Base-by-base conservation (phyloP, 176 grass and related monocot genomes). In the Oryza coarctata region DNA sequence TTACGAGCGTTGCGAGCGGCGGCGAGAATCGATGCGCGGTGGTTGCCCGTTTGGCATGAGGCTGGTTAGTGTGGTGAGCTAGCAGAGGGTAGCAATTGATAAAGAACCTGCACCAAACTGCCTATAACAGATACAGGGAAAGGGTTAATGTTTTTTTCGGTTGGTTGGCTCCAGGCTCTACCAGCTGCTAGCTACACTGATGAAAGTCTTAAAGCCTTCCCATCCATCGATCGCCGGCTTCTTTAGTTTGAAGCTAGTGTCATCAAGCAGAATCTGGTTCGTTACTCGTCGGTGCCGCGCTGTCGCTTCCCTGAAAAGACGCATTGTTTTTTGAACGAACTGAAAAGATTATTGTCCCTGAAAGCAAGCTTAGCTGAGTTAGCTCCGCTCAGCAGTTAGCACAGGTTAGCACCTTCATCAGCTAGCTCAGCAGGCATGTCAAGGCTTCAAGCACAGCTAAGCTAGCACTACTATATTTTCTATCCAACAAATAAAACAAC, bases 21-120 rank as follows among this genome's bases (percentile, higher is more conserved):
- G 40, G 40, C 26, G 1, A 15, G 68, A 36, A 40, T n/a, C n/a
- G n/a, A n/a, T n/a, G n/a, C n/a, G n/a, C 15, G 87, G 87, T 89
- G 71, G 82, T 85, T 89, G 87, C 82, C 31, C 39, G 63, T 82
- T 70, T 89, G 65, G 77, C 40, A 23, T 58, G 87, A 76, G 87
- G 82, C 71, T 70, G 87, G 31, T 58, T 82, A 76, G 87, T 77
- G 64, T 76, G 87, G 40, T 81, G 64, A 85, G 63, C 50, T 41
- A 3, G 36, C 36, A 20, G 25, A 2, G 29, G 28, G 62, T 39
- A 39, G 49, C 28, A 5, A 20, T 63, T 43, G 27, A 28, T 65
- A 87, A 70, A 76, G 39, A 49, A 55, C 86, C 72, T 49, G 30
- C 55, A 60, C 63, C 76, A 27, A 60, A 66, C 81, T 18, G 15